These are phyloP conservation scores for Exserohilum turcica DNA, from an alignment of 2,329 filamentous ascomycete genomes.

Conservation along the genomic window DNA sequence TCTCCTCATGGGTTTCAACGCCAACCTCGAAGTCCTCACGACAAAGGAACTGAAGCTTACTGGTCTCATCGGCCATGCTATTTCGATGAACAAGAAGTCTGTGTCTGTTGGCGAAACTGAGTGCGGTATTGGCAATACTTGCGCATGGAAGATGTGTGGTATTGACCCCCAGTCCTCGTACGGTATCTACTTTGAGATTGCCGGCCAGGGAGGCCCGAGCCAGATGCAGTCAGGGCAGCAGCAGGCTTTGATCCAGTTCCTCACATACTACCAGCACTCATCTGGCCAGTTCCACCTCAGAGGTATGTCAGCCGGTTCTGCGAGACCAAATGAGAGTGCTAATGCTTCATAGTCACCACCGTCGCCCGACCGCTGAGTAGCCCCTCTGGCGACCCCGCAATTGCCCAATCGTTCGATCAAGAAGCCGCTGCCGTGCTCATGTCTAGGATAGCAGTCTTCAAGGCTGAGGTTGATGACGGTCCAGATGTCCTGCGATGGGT, in stretches of 20 bases:
- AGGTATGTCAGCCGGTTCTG: constrained; percentile 22
- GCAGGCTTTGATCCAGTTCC: constrained; percentile 95
- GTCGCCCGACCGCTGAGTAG: constrained; percentile 90
- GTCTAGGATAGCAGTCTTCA: constrained; percentile 99
- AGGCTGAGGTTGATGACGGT: constrained; percentile 96
- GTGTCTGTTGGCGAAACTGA: constrained; percentile 96
- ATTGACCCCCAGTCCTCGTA: constrained; percentile 95
- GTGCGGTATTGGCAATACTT: constrained; percentile 97
- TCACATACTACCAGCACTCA: constrained; percentile 98
- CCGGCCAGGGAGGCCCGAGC: constrained; percentile 84
- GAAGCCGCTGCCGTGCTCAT: constrained; percentile 97
- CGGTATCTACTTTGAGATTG: constrained; percentile 96
- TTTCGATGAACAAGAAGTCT: constrained; percentile 98
- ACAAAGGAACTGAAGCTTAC: constrained; percentile 99
- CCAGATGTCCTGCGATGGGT: constrained; percentile 99
- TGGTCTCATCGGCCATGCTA: constrained; percentile 92
- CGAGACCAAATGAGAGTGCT: constrained; percentile 3
- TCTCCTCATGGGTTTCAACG: constrained; percentile 97
- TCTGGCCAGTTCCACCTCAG: constrained; percentile 95
- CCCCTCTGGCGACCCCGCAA: constrained; percentile 89
- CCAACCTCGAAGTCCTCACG: constrained; percentile 90
- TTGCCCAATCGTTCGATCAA: constrained; percentile 97
- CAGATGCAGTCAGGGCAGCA: constrained; percentile 85
- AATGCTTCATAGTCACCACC: constrained; percentile 70
- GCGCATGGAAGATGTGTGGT: constrained; percentile 99